Conservation (phyloP, 441 rosid genomes). For the Adansonia rubrostipa region DNA sequence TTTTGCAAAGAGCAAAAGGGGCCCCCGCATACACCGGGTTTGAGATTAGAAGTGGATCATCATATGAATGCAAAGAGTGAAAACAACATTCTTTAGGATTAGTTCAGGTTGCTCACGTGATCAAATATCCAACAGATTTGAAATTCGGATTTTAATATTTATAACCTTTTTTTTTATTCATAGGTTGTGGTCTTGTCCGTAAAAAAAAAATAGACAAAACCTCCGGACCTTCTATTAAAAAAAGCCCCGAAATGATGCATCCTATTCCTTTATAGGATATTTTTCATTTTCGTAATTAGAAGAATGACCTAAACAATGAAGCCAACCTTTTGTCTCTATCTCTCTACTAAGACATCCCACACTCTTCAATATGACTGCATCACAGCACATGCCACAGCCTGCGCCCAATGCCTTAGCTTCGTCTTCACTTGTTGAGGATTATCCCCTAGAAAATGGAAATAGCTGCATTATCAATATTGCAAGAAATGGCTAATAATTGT, state of each 20-base stretch:
- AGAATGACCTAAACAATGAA: no score
- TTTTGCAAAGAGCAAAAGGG: no score
- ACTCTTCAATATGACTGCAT: slow-evolving; percentile 64
- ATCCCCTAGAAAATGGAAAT: slow-evolving; percentile 53
- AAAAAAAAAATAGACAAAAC: no score
- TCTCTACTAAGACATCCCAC: slow-evolving; percentile 36
- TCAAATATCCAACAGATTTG: not conserved
- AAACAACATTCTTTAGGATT: not conserved
- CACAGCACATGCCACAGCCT: slow-evolving; percentile 95
- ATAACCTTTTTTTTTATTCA: not conserved
- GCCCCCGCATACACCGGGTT: no score
- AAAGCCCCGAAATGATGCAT: not conserved
- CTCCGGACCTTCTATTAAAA: no score
- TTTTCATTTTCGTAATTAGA: not conserved
- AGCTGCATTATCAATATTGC: not conserved
- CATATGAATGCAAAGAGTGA: not conserved
- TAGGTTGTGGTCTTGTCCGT: not conserved
- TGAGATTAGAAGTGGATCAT: not conserved
- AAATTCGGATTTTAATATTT: not conserved
- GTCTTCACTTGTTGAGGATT: slow-evolving; percentile 89
- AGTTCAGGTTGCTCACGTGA: not conserved
- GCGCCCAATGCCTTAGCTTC: slow-evolving; percentile 98
- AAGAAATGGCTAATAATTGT: no score
- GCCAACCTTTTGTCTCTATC: not conserved
- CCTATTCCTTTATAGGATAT: not conserved